Conservation (phyloP, 164 flowering plant genomes). For the Liriodendron chinense region DNA sequence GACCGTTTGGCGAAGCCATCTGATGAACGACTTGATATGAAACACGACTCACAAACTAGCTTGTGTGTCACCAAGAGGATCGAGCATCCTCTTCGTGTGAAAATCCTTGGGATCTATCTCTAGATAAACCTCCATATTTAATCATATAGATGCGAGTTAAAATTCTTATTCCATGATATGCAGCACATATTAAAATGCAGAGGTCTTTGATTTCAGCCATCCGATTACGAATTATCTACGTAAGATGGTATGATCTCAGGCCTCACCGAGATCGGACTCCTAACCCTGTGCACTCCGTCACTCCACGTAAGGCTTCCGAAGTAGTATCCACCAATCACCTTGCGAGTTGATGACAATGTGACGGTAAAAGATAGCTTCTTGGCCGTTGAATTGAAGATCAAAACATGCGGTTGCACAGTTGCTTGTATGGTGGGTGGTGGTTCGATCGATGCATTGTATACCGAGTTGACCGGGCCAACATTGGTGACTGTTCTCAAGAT, state of each 20-base stretch:
- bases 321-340: conserved; percentile 38
- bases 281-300: conserved; percentile 24
- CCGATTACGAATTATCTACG: not conserved
- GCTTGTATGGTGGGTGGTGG: conserved; percentile 42
- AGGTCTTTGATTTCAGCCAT: not conserved
- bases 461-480: conserved; percentile 34
- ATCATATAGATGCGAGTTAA: no score
- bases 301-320: conserved; percentile 52
- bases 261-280: conserved; percentile 28
- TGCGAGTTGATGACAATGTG: conserved; percentile 20
- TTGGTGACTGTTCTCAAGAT: conserved; percentile 42
- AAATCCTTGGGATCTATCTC: no score
- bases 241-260: conserved; percentile 1
- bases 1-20: no score
- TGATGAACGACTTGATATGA: no score
- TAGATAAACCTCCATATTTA: no score
- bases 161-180: no score
- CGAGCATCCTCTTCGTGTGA: not conserved
- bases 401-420: conserved; percentile 35
- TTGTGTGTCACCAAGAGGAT: conserved; percentile 37
- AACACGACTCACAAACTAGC: conserved; percentile 40
- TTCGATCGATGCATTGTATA: conserved; percentile 27
- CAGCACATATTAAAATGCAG: not conserved
- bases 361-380: conserved; percentile 38
- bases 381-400: conserved; percentile 35